Percentiles rank a stretch among this genome's conserved stretches.
Conservation (phyloP, 2,329 filamentous ascomycete species). For the Fusarium verrucosum region DNA sequence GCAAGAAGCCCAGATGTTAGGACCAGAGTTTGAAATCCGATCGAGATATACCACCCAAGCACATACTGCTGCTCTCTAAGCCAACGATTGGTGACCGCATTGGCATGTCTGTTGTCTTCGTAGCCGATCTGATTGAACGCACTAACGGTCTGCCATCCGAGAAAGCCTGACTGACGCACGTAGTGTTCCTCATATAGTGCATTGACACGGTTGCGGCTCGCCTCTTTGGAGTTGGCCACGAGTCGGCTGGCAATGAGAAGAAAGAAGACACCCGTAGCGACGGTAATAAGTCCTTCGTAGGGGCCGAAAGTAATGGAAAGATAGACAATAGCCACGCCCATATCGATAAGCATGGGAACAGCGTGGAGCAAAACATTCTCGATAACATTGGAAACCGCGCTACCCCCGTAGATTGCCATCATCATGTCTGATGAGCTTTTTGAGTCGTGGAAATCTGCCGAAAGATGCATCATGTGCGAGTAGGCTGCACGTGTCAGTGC, state of each 20-base stretch:
- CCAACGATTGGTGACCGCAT: slow-evolving; percentile 57
- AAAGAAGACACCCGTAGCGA: slow-evolving; percentile 66
- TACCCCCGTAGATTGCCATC: slow-evolving; percentile 64
- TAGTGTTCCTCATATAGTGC: slow-evolving; percentile 65
- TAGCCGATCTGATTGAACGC: slow-evolving; percentile 68
- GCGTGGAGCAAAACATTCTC: slow-evolving; percentile 68
- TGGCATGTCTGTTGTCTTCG: slow-evolving; percentile 63
- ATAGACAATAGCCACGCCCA: slow-evolving; percentile 67
- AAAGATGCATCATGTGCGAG: slow-evolving; percentile 68
- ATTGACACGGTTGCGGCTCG: slow-evolving; percentile 61
- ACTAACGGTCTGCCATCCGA: slow-evolving; percentile 68
- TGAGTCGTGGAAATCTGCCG: slow-evolving; percentile 69
- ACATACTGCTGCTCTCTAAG: slow-evolving; percentile 51
- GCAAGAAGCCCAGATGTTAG: slow-evolving; percentile 76
- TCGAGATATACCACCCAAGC: slow-evolving; percentile 59
- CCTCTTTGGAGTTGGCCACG: slow-evolving; percentile 59
- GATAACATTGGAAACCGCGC: slow-evolving; percentile 63
- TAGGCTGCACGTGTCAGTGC: slow-evolving; percentile 64
- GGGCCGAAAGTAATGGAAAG: slow-evolving; percentile 67
- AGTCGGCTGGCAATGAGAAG: slow-evolving; percentile 63
- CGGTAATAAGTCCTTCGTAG: slow-evolving; percentile 70
- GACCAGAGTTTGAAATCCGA: slow-evolving; percentile 68
- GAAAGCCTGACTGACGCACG: slow-evolving; percentile 64
- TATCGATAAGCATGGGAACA: slow-evolving; percentile 68
- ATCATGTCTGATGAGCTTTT: slow-evolving; percentile 68